Base-by-base conservation (phyloP, 805 yeast species). In the Grigorovia humatica region DNA sequence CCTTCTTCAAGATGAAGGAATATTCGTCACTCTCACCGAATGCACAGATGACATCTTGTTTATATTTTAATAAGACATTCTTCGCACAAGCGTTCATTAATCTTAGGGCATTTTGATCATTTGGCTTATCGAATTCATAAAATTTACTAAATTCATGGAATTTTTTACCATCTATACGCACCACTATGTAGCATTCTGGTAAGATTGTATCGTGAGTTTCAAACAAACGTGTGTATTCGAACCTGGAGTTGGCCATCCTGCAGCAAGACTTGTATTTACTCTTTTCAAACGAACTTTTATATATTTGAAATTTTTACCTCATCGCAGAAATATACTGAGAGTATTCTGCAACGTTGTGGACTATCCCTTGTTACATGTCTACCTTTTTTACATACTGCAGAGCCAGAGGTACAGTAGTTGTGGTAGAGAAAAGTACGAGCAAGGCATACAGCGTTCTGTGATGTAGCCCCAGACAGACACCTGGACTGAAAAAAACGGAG, bases 11-110 rank as follows among this genome's bases (percentile, higher is more conserved):
- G 5, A 91, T 77, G 66, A 91, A 91, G 13, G 91, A 83, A 64
- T 85, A 93, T 70, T 93, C 99, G 67, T 93, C 99, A 42, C 95
- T 84, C 61, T 93, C 98, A 0, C 99, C 99, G 64, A 85, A 93
- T 0, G 96, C 96, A 65, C 90, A 56, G 9, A 82, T 61, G 0
- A 88, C 76, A 55, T 93, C 98, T n/a, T 58, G 62, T 9, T 85
- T 79, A 43, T 88, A 78, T 42, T 77, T 74, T 35, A 74, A 67
- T 72, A 86, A 76, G 11, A 89, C 75, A 47, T 78, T 76, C 54
- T 65, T 59, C 0, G 98, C 98, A 3, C 96, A 81, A 2, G 75
- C 71, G 69, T 89, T 93, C 89, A 93, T 89, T 54, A 89, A 77
- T 1, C 72, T 69, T 35, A 93, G 67, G 0, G 98, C 98, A 23